Conservation (phyloP, 169 alveolate species). For the Sarcocystis neurona region DNA sequence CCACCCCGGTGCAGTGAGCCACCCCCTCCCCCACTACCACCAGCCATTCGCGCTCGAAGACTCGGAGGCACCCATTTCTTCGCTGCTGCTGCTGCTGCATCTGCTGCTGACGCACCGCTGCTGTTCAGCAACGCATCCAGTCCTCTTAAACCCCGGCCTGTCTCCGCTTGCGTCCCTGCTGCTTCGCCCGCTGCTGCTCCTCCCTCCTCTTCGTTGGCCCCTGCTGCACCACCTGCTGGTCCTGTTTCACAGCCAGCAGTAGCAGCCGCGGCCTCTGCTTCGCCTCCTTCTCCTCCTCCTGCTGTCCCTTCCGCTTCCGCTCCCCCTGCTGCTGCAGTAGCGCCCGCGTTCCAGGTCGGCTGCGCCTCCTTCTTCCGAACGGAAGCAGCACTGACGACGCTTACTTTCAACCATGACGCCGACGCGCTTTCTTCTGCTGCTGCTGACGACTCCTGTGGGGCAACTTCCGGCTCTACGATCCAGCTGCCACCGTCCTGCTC, state of each 20-base stretch:
- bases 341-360: neutral
- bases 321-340: neutral
- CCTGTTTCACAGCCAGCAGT: neutral
- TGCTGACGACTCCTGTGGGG: neutral
- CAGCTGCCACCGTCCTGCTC: neutral
- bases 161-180: neutral
- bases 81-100: neutral
- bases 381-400: conserved; percentile 14
- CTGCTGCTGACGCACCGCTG: too few relatives aligned
- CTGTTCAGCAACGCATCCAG: too few relatives aligned
- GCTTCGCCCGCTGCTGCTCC: neutral
- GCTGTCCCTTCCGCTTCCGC: neutral
- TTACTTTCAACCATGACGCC: conserved; percentile 23
- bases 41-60: neutral
- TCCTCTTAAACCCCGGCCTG: too few relatives aligned
- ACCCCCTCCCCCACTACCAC: neutral
- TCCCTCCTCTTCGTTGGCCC: neutral
- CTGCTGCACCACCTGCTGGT: neutral
- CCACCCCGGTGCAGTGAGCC: too few relatives aligned
- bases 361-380: conserved; percentile 9
- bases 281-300: neutral
- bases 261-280: neutral
- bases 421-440: neutral
- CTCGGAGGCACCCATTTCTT: conserved; percentile 39
- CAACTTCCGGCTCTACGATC: conserved; percentile 25